Conservation (phyloP, 306 rosid genomes). For the Myrica gale region DNA sequence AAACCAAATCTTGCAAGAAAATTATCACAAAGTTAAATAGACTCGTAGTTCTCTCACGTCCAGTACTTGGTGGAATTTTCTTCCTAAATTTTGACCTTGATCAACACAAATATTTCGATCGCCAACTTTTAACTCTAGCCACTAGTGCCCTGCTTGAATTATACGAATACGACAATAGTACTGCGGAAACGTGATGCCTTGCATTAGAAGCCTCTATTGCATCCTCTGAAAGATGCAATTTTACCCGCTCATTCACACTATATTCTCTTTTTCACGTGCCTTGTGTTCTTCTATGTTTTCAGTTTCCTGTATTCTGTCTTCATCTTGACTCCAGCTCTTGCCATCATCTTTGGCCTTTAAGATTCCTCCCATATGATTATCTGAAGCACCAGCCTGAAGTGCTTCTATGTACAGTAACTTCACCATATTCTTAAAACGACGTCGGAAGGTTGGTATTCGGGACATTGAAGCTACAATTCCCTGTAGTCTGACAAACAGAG, state of each 20-base stretch:
- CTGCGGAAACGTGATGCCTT: neutral
- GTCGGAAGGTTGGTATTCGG: conserved; percentile 65
- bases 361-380: conserved; percentile 33
- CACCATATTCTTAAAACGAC: conserved; percentile 54
- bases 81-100: too few species aligned
- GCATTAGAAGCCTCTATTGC: neutral
- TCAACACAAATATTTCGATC: too few species aligned
- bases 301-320: conserved; percentile 22
- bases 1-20: too few species aligned
- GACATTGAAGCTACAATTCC: conserved; percentile 73
- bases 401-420: conserved; percentile 68
- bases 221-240: neutral
- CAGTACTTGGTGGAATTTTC: too few species aligned
- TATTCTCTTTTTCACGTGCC: conserved; percentile 9
- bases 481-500: conserved; percentile 48
- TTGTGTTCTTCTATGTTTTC: neutral
- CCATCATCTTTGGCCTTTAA: conserved; percentile 3
- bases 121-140: too few species aligned
- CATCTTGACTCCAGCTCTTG: conserved; percentile 18
- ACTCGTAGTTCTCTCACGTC: too few species aligned
- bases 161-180: neutral
- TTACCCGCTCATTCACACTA: conserved; percentile 23
- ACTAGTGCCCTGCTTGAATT: too few species aligned
- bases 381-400: conserved; percentile 46
- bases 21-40: too few species aligned